A percentile compares a stretch with the other conserved stretches of the same genome.
Evolutionary conservation across 208 protist genomes (phyloP).

Genomic region (Histomonas meleagridis): DNA sequence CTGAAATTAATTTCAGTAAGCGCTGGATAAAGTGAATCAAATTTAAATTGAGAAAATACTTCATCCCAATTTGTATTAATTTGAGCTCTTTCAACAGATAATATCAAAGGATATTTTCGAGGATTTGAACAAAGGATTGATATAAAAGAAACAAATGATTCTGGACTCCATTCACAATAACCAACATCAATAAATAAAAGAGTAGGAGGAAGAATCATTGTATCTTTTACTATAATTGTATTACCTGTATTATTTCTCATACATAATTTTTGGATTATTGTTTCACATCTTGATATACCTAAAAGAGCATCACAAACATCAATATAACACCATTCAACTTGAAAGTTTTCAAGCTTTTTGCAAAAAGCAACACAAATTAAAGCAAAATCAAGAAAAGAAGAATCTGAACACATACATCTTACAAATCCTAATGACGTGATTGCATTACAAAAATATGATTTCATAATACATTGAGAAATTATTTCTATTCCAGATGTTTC

Average conservation of each 20-base stretch:
- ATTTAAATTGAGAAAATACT: background rate
- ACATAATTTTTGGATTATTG: background rate
- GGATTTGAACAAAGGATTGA: background rate
- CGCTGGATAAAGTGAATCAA: background rate
- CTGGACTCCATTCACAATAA: background rate
- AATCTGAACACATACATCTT: no score
- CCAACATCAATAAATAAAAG: background rate
- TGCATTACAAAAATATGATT: no score
- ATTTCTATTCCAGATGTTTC: no score
- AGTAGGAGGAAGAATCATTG: background rate
- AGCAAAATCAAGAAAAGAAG: background rate
- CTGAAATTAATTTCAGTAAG: background rate
- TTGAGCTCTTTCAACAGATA: background rate
- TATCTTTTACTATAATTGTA: background rate
- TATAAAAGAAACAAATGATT: background rate
- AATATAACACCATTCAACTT: background rate
- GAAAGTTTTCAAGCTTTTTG: background rate
- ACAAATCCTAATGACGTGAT: no score
- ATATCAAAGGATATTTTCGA: background rate
- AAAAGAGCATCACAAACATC: background rate
- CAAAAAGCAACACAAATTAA: background rate
- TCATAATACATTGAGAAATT: no score
- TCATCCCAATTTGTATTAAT: background rate
- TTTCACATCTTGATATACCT: background rate
- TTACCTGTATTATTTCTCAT: constrained; percentile 2